Percentiles rank a stretch among this genome's conserved stretches.
These are phyloP conservation scores for Exophiala sp. DNA, from an alignment of 2,329 filamentous ascomycete genomes.

Conservation along the genomic window DNA sequence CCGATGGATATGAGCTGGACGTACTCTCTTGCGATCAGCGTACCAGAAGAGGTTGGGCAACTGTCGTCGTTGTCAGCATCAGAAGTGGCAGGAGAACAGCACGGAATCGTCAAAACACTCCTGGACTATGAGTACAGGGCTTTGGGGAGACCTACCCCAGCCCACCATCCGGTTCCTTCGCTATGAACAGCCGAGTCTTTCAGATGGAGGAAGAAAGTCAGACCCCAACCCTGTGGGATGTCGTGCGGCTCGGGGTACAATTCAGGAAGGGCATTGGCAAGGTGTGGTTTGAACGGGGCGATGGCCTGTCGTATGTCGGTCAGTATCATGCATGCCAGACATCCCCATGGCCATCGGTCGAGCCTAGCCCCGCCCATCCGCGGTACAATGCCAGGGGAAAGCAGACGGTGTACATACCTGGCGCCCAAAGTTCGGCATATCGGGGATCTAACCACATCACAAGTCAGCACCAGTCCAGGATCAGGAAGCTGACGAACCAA, in stretches of 20 bases:
- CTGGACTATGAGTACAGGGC: neutral
- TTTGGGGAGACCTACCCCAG: conserved; percentile 37
- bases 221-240: conserved; percentile 62
- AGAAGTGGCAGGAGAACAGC: no score
- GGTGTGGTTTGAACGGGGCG: conserved; percentile 46
- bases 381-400: neutral
- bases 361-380: neutral
- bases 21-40: conserved; percentile 56
- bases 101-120: no score
- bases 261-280: conserved; percentile 51
- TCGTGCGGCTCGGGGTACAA: conserved; percentile 50
- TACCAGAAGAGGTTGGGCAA: conserved; percentile 62
- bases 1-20: conserved; percentile 1
- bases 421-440: conserved; percentile 53
- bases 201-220: conserved; percentile 57
- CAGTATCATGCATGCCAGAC: neutral
- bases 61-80: no score
- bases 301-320: conserved; percentile 28
- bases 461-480: conserved; percentile 47
- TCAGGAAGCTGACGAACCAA: no score
- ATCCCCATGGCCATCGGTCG: neutral
- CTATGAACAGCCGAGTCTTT: conserved; percentile 49
- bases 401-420: conserved; percentile 27
- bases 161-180: conserved; percentile 53
- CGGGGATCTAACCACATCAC: conserved; percentile 59